Conservation (phyloP, 768 basidiomycete genomes). For the Lentinula boryana region DNA sequence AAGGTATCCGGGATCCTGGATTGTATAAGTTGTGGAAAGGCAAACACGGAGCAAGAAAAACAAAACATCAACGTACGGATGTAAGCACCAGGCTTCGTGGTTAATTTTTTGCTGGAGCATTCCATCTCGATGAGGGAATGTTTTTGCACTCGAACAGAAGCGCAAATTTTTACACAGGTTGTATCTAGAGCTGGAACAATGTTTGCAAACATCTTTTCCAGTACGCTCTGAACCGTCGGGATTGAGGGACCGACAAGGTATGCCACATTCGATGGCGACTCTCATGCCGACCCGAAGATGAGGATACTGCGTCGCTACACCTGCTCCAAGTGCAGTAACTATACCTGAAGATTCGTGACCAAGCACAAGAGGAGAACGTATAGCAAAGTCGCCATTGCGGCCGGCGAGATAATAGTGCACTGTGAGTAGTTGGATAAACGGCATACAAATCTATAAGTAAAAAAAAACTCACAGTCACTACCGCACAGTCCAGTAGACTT, state of each 20-base stretch:
- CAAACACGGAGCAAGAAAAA: constrained; percentile 1
- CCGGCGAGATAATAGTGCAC: constrained; percentile 91
- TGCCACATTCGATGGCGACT: constrained; percentile 91
- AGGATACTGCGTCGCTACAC: constrained; percentile 30
- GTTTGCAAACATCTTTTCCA: constrained; percentile 40
- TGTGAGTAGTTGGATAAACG: constrained; percentile 20
- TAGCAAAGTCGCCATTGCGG: constrained; percentile 87
- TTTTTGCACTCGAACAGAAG: constrained; percentile 86
- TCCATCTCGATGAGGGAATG: constrained; percentile 90
- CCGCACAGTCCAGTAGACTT: constrained; percentile 89
- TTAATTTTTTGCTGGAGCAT: constrained; percentile 86
- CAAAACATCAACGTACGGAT: constrained; percentile 60
- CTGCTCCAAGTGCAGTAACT: constrained; percentile 76
- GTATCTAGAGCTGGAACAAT: constrained; percentile 74
- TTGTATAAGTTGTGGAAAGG: neutral
- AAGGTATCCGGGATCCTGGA: constrained; percentile 68
- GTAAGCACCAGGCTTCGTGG: constrained; percentile 80
- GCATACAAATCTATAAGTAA: neutral
- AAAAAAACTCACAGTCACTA: constrained; percentile 54
- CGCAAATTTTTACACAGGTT: constrained; percentile 90
- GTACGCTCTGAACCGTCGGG: constrained; percentile 1
- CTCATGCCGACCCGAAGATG: constrained; percentile 70
- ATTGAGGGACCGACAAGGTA: constrained; percentile 57
- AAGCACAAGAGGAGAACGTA: constrained; percentile 82
- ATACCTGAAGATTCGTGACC: constrained; percentile 93